These are phyloP conservation scores for Podosphaera leucotricha DNA, from an alignment of 2,329 filamentous ascomycete genomes.

Conservation along the genomic window DNA sequence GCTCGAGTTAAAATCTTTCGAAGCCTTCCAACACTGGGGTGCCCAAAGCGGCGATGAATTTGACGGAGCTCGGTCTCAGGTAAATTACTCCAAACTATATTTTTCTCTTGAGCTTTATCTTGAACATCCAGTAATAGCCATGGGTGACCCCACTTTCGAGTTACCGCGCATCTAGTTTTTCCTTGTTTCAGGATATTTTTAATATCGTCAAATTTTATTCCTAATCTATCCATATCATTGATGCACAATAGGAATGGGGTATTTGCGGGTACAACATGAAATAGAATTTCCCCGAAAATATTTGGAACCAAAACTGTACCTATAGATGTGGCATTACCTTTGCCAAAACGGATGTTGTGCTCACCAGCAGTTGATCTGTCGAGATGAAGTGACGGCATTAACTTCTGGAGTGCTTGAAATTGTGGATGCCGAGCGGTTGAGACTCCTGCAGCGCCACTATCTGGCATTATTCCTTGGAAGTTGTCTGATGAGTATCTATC, in stretches of 20 bases:
- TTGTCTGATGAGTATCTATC: not conserved
- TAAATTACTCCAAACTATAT: not conserved
- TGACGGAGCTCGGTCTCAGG: not conserved
- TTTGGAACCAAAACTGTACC: not conserved
- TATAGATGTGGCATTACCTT: not conserved
- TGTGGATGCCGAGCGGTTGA: not conserved
- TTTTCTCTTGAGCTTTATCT: not conserved
- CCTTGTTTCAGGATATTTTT: not conserved
- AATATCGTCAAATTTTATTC: not conserved
- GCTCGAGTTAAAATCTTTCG: not conserved
- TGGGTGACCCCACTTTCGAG: not conserved
- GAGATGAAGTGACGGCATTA: not conserved
- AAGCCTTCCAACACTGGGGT: not conserved
- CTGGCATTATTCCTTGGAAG: conserved; percentile 1
- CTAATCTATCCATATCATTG: not conserved
- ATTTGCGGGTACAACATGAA: not conserved
- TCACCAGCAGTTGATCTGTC: not conserved
- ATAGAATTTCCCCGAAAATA: not conserved
- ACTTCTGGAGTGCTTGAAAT: not conserved
- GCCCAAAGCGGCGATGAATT: not conserved
- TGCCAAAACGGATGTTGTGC: conserved; percentile 1
- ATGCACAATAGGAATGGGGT: not conserved
- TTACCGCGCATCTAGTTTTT: not conserved
- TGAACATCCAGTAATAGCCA: not conserved
- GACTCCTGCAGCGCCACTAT: not conserved